These are phyloP conservation scores for Corylus americana DNA, from an alignment of 306 rosid genomes.

Conservation along the genomic window DNA sequence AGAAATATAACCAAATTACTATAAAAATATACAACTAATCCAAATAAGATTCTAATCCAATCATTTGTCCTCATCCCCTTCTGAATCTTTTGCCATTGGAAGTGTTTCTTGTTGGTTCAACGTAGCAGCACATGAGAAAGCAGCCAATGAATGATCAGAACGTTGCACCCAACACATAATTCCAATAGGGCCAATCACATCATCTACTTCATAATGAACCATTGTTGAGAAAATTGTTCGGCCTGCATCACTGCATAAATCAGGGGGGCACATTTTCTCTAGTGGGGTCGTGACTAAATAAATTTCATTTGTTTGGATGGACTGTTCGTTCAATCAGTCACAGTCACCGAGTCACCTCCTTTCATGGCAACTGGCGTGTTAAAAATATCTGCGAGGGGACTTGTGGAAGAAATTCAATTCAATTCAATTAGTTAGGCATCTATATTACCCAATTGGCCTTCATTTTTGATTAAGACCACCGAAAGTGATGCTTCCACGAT, in stretches of 20 bases:
- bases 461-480: too few relatives aligned
- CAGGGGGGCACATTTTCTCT: conserved; percentile 5
- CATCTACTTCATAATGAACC: conserved; percentile 7
- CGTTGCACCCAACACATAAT: neutral
- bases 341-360: neutral
- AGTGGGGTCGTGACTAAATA: conserved; percentile 27
- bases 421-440: neutral
- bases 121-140: neutral
- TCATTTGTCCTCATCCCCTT: neutral
- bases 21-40: neutral
- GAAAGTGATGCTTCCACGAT: too few relatives aligned
- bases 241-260: conserved; percentile 2
- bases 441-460: too few relatives aligned
- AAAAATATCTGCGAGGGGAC: neutral
- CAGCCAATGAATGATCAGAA: neutral
- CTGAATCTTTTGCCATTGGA: neutral
- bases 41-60: too few relatives aligned
- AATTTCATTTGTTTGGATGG: conserved; percentile 25
- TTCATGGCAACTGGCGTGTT: neutral
- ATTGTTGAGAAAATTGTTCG: neutral
- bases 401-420: neutral
- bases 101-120: neutral
- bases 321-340: conserved; percentile 27
- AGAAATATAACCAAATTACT: too few relatives aligned
- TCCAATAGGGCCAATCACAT: conserved; percentile 22